Base-by-base conservation (phyloP, 139 green algal species). In the Haematococcus lacustris region DNA sequence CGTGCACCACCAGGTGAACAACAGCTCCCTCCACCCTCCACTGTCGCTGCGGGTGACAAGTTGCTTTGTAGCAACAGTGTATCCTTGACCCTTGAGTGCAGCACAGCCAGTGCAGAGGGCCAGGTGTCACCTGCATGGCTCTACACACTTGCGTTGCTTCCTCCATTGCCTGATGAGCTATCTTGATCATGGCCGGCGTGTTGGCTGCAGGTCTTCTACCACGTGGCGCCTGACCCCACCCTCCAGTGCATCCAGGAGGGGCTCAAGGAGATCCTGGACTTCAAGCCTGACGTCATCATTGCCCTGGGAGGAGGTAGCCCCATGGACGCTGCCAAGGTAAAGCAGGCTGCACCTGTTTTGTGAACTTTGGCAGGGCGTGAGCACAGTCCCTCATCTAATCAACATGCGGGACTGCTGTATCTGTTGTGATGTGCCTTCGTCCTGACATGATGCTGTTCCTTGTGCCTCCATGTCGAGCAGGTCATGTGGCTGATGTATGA, bases 251-350 rank as follows among this genome's bases (percentile, higher is more conserved):
- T 90, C 35, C 35, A 76, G 71, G 76, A 82, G 50, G 76, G 76
- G 2, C 70, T 86, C 2, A 64, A 38, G 32, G 80, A 85, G 70
- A 87, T 86, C 38, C 38, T 83, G 70, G 70, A 76, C 37, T 87
- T 85, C 73, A 70, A 73, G 70, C 86, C 87, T 21, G 86, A 92
- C 70, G 73, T 87, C 30, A 87, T 92, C 79, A 91, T 92, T 39
- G 87, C 87, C 3, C 51, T 92, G 38, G 87, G 87, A 7, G 87
- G 87, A 0, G 87, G 87, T 50, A 88, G 79, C 2, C 82, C 87
- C 68, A 91, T 92, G 87, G 87, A 92, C 63, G 87, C 87, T 17
- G 87, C 87, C 70, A 92, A 92, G 82, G 76, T 90, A 28, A 57
- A 57, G 47, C 13, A 57, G 13, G 47, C 47, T 57, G 13, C 47